Conservation (phyloP, 257 asterid species). For the Primulina eburnea region DNA sequence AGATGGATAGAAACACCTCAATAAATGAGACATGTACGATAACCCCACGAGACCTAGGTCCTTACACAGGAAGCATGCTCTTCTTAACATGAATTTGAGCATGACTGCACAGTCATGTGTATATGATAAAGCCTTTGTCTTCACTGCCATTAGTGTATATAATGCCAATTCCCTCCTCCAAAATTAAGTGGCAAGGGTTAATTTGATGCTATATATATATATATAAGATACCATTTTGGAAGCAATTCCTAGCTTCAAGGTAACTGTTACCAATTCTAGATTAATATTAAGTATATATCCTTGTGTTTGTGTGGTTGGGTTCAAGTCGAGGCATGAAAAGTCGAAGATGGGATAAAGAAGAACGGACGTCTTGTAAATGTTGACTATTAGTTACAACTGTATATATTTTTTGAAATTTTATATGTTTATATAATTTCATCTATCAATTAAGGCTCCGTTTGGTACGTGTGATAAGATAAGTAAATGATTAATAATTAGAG, state of each 20-base stretch:
- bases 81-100: constrained; percentile 46
- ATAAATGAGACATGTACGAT: constrained; percentile 33
- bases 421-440: too few species aligned
- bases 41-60: constrained; percentile 36
- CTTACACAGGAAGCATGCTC: constrained; percentile 49
- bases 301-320: background rate
- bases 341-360: background rate
- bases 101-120: constrained; percentile 50
- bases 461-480: too few species aligned
- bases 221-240: constrained; percentile 22
- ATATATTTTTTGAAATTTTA: too few species aligned
- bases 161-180: constrained; percentile 13
- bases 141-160: constrained; percentile 40
- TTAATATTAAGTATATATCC: background rate
- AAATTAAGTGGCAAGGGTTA: constrained; percentile 24
- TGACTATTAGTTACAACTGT: too few species aligned
- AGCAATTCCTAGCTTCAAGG: constrained; percentile 19
- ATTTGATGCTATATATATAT: background rate
- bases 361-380: too few species aligned
- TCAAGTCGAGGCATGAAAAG: background rate
- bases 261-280: background rate
- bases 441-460: too few species aligned
- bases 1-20: constrained; percentile 56
- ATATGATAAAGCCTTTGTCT: constrained; percentile 51
- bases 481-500: too few species aligned